Base-by-base conservation (phyloP, 2,329 filamentous ascomycete genomes). In the Ceratocystis destructans region DNA sequence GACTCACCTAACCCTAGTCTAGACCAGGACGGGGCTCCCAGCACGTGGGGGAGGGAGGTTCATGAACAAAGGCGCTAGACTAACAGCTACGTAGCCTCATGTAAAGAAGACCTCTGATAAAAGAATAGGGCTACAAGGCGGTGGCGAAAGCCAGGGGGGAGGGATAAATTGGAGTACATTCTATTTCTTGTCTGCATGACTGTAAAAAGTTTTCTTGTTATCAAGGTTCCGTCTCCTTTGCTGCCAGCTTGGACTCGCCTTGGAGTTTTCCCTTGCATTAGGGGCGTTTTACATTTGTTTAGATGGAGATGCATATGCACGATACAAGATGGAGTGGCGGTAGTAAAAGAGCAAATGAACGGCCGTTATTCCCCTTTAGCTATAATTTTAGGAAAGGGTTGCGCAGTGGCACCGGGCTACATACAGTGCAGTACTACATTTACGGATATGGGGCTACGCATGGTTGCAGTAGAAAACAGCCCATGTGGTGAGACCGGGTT, bases 211-310 rank as follows among this genome's bases (percentile, higher is more conserved):
- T 59, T 59, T 59, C 22, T 31, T 65, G 50, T 28, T 33, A 22
- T 12, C 37, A 15, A 41, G 37, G 37, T 41, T 12, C 31, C 25
- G 12, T 61, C 22, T 2, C 4, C 45, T 64, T 33, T 31, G 50
- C 15, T 15, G 37, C 37, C 37, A 12, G 37, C 10, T 15, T 41
- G 10, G 37, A 15, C 12, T 41, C 10, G 12, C 37, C 37, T 41
- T 41, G 50, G 22, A 31, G 22, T 31, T 57, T 57, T 57, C 53
- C 53, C 25, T 57, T 57, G 53, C 53, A 57, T 57, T 57, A 57
- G 53, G 53, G 53, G 25, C 17, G 53, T 28, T 25, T 57, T 57
- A 17, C 37, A 41, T 57, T 57, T 57, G 53, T 57, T 57, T 22
- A 57, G 53, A 57, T 57, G 53, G 53, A 57, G 53, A 33, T 57